Base-by-base conservation (phyloP, 2,329 filamentous ascomycete species). In the Claviceps humidiphila region DNA sequence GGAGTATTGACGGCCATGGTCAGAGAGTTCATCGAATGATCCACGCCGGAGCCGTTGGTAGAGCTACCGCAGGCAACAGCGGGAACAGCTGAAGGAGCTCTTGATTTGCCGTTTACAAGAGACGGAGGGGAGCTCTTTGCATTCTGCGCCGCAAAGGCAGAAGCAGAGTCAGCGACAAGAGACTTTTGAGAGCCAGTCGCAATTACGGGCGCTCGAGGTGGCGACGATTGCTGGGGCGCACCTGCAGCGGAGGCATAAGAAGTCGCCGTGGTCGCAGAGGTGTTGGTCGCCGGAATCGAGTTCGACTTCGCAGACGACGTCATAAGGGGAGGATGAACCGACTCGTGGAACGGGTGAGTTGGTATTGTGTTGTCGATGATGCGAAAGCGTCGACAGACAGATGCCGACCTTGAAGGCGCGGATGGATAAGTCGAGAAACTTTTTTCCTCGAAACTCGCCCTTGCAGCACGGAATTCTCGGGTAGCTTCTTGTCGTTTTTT, bases 1-100 rank as follows among this genome's bases (percentile, higher is more conserved):
- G 87, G 80, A 60, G 85, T 87, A 65, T 87, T 86, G 60, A 89
- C 84, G 68, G 81, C 89, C 74, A 96, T 95, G 63, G 90, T 95
- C 63, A 95, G 95, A 58, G 83, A 82, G 72, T 95, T 95, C 66
- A 89, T 82, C 65, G 76, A 78, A 73, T 97, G 90, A 61, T 89
- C 84, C 60, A 75, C 74, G 51, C 76, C 69, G 59, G 73, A 72
- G 59, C 87, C 87, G 79, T 94, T 93, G 61, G 76, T 75, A 59
- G 74, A 70, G 63, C 74, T 80, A 68, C 78, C 78, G 68, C 81
- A 80, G 57, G 76, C 78, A 60, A 85, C 80, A 66, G 75, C 74
- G 59, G 84, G 83, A 61, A 86, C 75, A 65, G 83, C 82, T 58
- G 83, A 83, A 69, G 77, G 77, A 68, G 84, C 84, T 69, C 82